phyloP scores from a whole-genome alignment of 2,329 filamentous ascomycete species.

The Neofusicoccum laricinum region DNA sequence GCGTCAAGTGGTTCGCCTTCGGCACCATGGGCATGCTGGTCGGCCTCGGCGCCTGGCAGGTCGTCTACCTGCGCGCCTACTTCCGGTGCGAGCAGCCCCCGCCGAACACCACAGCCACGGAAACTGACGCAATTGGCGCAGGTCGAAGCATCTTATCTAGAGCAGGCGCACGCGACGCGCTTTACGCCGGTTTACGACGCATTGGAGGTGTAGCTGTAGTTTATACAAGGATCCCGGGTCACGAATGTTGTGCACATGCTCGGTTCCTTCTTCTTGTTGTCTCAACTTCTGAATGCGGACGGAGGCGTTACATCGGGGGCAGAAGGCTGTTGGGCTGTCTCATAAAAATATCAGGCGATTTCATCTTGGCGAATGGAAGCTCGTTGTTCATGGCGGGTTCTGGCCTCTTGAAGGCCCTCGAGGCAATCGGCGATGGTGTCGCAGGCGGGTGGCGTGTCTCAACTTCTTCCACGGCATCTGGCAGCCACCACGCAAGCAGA shows the following conservation, averaged over 20 bases:
- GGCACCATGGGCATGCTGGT: constrained; percentile 89
- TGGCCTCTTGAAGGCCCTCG: neutral
- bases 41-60: constrained; percentile 90
- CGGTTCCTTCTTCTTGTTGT: constrained; percentile 4
- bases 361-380: neutral
- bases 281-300: constrained; percentile 1
- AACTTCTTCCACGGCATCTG: neutral
- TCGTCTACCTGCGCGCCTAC: constrained; percentile 95
- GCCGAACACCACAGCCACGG: too few species aligned
- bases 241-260: constrained; percentile 9
- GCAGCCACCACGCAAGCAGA: neutral
- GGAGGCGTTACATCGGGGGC: neutral
- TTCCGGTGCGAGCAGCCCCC: constrained; percentile 65
- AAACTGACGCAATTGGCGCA: constrained; percentile 17
- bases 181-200: constrained; percentile 14
- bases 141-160: constrained; percentile 53
- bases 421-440: neutral
- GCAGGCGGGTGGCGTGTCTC: neutral
- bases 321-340: constrained; percentile 1
- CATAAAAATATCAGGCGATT: constrained; percentile 11
- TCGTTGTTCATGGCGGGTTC: neutral
- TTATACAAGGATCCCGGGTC: constrained; percentile 9
- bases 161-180: neutral
- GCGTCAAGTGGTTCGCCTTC: constrained; percentile 98
- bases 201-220: constrained; percentile 13